Conservation (phyloP, 208 protist species). For the Trypanosoma theileri region DNA sequence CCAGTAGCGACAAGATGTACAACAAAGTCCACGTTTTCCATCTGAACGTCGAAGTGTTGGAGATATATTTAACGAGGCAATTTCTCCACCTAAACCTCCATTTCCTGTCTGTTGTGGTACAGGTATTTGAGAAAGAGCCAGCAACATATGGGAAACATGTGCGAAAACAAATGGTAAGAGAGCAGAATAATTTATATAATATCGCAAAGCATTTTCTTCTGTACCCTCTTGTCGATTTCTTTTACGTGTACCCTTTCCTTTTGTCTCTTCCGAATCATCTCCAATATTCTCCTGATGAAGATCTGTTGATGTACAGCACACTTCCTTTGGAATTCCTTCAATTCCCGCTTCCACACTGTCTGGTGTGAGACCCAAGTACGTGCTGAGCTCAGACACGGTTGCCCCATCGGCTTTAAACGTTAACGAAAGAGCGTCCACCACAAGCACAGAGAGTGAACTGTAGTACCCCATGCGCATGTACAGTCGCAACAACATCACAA, state of each 20-base stretch:
- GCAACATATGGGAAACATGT: slow-evolving; percentile 68
- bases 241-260: slow-evolving; percentile 5
- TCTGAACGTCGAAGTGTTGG: slow-evolving; percentile 26
- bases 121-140: slow-evolving; percentile 48
- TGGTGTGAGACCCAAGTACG: slow-evolving; percentile 61
- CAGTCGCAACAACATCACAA: slow-evolving; percentile 63
- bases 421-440: slow-evolving; percentile 72
- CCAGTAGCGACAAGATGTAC: slow-evolving; percentile 64
- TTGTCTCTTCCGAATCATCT: neutral
- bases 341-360: slow-evolving; percentile 54
- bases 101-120: slow-evolving; percentile 23
- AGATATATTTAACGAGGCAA: slow-evolving; percentile 23
- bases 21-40: slow-evolving; percentile 51
- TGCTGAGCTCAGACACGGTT: slow-evolving; percentile 60
- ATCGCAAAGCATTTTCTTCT: slow-evolving; percentile 36
- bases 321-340: slow-evolving; percentile 53
- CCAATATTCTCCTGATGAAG: slow-evolving; percentile 24
- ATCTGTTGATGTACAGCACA: slow-evolving; percentile 66
- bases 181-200: slow-evolving; percentile 81
- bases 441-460: slow-evolving; percentile 51
- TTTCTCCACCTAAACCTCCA: slow-evolving; percentile 2
- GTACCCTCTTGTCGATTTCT: slow-evolving; percentile 17
- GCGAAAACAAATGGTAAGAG: slow-evolving; percentile 73
- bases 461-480: slow-evolving; percentile 81
- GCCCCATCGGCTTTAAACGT: slow-evolving; percentile 71